Evolutionary conservation across 2,329 filamentous ascomycete species (phyloP), one percentile per base, ranked within the genome.

Genomic region (Fusarium keratoplasticum): DNA sequence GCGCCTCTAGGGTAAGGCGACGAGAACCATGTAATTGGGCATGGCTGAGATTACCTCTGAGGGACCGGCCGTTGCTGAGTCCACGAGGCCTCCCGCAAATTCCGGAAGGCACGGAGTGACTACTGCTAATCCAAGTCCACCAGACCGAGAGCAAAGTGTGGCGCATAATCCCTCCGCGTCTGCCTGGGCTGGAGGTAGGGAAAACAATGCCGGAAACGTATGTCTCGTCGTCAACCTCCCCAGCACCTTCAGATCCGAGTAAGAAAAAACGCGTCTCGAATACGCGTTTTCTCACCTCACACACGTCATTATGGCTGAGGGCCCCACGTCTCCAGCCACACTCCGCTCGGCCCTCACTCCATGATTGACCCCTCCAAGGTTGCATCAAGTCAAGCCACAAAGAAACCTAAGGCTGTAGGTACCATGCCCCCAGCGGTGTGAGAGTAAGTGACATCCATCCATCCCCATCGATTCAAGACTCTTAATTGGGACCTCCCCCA

Each of bases 401-500:
- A 31, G 25, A 29, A 31, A 29, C 47, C 44, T 47, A 47, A 47
- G 44, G 44, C 44, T 47, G 44, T 47, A 47, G 44, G 44, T 47
- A 47, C 44, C 47, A 52, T 52, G 47, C 27, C 47, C 47, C 27
- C 70, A 75, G 72, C 72, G 72, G 72, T 75, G 72, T 75, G 69
- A 70, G 70, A 65, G 72, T 73, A 73, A 65, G 72, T 75, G 72
- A 70, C 72, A 74, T 74, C 61, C 40, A 33, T 50, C n/a, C 40
- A 52, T 38, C 20, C 29, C 50, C 50, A 54, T 54, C 27, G 50
- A 54, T 54, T 31, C 50, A 54, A 54, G 50, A 20, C 42, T 61
- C 62, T 71, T 73, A 74, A 74, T 72, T 69, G 74, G 73, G 54
- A 69, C 59, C 61, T 65, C 68, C 71, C 60, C 71, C 71, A 73